Evolutionary conservation across 2,329 filamentous ascomycete genomes (phyloP).

Genomic region (Penicillium griseofulvum): DNA sequence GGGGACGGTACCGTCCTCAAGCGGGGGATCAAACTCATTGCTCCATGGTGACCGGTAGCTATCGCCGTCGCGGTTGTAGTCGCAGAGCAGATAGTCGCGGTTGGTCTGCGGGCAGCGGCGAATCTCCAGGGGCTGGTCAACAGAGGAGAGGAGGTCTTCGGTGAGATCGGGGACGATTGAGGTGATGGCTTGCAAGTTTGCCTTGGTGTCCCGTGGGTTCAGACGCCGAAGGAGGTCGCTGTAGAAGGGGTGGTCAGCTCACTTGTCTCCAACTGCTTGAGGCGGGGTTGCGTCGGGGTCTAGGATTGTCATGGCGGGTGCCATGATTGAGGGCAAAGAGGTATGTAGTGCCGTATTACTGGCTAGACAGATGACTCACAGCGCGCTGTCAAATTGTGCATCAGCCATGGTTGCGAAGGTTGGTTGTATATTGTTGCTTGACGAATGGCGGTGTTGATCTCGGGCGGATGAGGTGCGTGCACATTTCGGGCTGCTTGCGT

Average conservation of each 20-base stretch:
- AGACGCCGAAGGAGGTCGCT: slow-evolving; percentile 98
- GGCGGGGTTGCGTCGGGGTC: slow-evolving; percentile 25
- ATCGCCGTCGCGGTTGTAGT: slow-evolving; percentile 99
- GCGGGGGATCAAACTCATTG: slow-evolving; percentile 93
- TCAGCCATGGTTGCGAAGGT: slow-evolving; percentile 41
- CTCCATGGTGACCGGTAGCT: slow-evolving; percentile 98
- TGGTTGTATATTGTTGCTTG: slow-evolving; percentile 16
- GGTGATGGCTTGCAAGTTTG: slow-evolving; percentile 87
- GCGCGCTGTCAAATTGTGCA: slow-evolving; percentile 51
- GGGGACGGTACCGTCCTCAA: slow-evolving; percentile 82
- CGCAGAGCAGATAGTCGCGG: slow-evolving; percentile 95
- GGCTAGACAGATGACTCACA: slow-evolving; percentile 38
- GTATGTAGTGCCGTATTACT: background rate
- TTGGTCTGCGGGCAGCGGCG: slow-evolving; percentile 83
- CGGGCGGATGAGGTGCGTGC: slow-evolving; percentile 24
- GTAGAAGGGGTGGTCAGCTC: slow-evolving; percentile 27
- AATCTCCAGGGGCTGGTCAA: slow-evolving; percentile 89
- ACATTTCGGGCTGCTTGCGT: slow-evolving; percentile 3
- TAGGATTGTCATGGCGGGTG: slow-evolving; percentile 1
- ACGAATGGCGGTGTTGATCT: slow-evolving; percentile 19
- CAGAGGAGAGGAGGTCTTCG: slow-evolving; percentile 95
- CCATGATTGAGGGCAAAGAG: background rate
- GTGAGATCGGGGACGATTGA: slow-evolving; percentile 84
- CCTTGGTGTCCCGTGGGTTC: slow-evolving; percentile 86
- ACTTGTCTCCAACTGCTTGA: slow-evolving; percentile 14